Base-by-base conservation (phyloP, 257 asterid genomes). In the Solanum gandarillasii region DNA sequence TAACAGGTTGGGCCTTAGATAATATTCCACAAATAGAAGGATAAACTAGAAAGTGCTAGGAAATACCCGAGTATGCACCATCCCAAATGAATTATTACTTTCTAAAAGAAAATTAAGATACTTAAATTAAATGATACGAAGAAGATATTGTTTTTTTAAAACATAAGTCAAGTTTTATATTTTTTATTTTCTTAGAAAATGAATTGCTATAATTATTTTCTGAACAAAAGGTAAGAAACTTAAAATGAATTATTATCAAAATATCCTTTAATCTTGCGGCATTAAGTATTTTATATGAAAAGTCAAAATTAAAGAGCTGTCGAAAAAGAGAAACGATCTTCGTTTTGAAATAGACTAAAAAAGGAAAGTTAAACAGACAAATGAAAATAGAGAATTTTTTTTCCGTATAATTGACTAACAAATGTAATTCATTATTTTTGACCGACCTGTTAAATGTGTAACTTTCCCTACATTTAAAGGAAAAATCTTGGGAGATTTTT, bases 181-280 rank as follows among this genome's bases (percentile, higher is more conserved):
- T 55, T 52, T 46, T 55, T 14, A 7, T 18, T 18, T 2, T 18
- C 65, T 55, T 55, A 18, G 1, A 55, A 55, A 18, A 55, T 55
- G 0, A 55, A 55, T 55, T 18, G 4, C 18, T 55, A 55, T 18
- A 6, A 55, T 55, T 55, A 55, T 55, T 16, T 55, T 55, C n/a
- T 55, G 1, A 55, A 55, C 23, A 6, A 55, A 55, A 55, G n/a
- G 65, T 55, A 55, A 55, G 65, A 55, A 16, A 55, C 65, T 55
- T 6, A 55, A 55, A 55, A 1, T 16, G 20, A 5, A 14, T 48
- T 48, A 48, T 14, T 14, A 48, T 16, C 7, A 48, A 14, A 48
- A 0, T 5, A 14, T 48, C 3, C 9, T 14, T 48, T 48, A 48
- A 48, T 48, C 21, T 14, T 0, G 0, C 21, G 8, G 1, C 1